Evolutionary conservation across 768 basidiomycete genomes (phyloP), one percentile per base, ranked within the genome.

Genomic region (Collybia nuda): DNA sequence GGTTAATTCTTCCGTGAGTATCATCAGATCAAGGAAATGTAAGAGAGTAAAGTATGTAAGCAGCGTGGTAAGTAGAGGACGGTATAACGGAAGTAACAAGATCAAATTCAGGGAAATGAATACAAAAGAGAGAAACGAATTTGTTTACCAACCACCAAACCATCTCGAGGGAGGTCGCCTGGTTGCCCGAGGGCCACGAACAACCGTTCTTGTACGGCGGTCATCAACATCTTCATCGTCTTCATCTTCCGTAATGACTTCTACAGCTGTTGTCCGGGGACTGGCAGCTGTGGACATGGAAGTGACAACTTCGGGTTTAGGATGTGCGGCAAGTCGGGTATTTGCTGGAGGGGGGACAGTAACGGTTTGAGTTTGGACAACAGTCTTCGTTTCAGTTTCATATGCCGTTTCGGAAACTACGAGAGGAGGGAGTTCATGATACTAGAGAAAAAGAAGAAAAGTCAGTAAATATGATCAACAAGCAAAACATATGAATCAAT

Each of bases 331-430:
- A 59, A 80, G 78, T 54, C 88, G 88, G 44, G 88, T 90, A 63
- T 82, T 87, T 61, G 88, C 85, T 54, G 90, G 89, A 22, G 87
- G 80, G 40, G 87, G 88, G 55, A 86, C 79, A 46, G 81, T 81
- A 60, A 86, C 78, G 55, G 84, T 83, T 67, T 85, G 70, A 47
- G 84, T 84, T 66, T 81, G 74, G 53, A 86, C 71, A 47, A 85
- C 70, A 40, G 81, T 87, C 73, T 81, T 85, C 55, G 81, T 86
- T 72, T 81, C 75, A 41, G 80, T 75, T 71, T 82, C 80, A 57
- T 78, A 77, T 47, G 69, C 66, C 48, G 69, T 67, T 68, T 76
- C 74, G 55, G 74, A 70, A 58, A 75, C 67, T 50, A 77, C 64
- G 52, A 75, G 59, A 24, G 77, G 71, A 44, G 77, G 77, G 51